Base-by-base conservation (phyloP, 1,139 yeast genomes). In the Saccharomyces hybrid region DNA sequence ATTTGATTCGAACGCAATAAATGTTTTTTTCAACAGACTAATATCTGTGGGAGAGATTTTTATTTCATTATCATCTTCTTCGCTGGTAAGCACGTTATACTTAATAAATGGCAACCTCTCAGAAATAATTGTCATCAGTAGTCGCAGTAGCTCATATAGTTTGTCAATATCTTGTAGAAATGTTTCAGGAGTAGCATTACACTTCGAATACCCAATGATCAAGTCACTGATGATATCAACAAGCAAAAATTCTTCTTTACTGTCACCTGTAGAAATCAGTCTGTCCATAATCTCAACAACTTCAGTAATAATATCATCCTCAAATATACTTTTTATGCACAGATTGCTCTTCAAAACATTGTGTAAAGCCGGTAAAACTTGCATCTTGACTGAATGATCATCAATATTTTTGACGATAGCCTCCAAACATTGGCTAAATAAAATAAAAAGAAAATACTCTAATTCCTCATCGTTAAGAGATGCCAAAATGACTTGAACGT, bases 381-480 rank as follows among this genome's bases (percentile, higher is more conserved):
- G 78, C 13, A 73, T 62, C 58, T 74, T 63, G 1, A 49, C 27
- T 1, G 31, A 27, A 32, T 49, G 54, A 53, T 73, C 62, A 42
- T 61, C 69, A 48, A 60, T 53, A 38, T 62, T 63, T 6, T 75
- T 78, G 16, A 85, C 78, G 58, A 89, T 75, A 0, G 87, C 80
- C 63, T 88, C 96, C 54, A 89, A 78, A 67, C 97, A 88, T 61
- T 88, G 87, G 44, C 96, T 88, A 72, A 87, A 88, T 50, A 91
- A 70, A 28, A 90, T 86, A 67, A 88, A 88, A 70, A 87, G 84
- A 62, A 90, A 88, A 52, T 88, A 85, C 3, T 82, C 80, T 0
- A 84, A 77, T 61, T 88, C 95, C 26, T 70, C 73, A 28, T 78
- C 72, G 27, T 57, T 57, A 26, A 68, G 52, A 34, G 71, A 82